A percentile compares a stretch with the other conserved stretches of the same genome.
Conservation (phyloP, 2,329 filamentous ascomycete genomes). For the Cercospora nicotianae region DNA sequence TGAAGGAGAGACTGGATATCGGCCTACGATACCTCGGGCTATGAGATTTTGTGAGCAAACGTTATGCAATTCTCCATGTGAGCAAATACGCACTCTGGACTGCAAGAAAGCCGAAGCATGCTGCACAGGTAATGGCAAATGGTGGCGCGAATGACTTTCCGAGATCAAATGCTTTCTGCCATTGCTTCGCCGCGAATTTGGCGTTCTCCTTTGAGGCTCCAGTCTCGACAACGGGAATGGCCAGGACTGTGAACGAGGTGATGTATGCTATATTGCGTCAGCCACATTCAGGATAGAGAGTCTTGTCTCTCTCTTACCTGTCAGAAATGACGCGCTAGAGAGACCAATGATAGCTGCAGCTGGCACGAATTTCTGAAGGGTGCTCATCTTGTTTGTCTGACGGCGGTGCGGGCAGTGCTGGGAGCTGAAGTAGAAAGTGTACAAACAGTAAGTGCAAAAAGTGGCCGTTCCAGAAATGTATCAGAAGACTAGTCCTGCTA, state of each 20-base stretch:
- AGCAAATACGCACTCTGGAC: slow-evolving; percentile 22
- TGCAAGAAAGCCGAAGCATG: slow-evolving; percentile 27
- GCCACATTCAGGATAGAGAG: neutral
- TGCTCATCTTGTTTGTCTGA: slow-evolving; percentile 13
- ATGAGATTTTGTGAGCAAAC: neutral
- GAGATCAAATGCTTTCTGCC: slow-evolving; percentile 27
- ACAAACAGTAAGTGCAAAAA: neutral
- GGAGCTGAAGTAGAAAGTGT: neutral
- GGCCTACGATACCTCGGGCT: slow-evolving; percentile 18
- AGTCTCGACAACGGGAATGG: slow-evolving; percentile 26
- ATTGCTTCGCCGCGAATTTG: slow-evolving; percentile 30
- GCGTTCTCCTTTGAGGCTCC: slow-evolving; percentile 24
- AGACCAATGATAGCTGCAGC: slow-evolving; percentile 23
- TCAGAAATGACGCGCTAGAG: slow-evolving; percentile 23
- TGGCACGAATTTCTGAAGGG: slow-evolving; percentile 23
- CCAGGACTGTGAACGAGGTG: slow-evolving; percentile 23
- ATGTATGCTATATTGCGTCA: slow-evolving; percentile 23
- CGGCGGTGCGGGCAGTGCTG: neutral
- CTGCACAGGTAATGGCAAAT: slow-evolving; percentile 24
- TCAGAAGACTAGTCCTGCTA: neutral
- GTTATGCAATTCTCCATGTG: neutral
- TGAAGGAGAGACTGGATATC: slow-evolving; percentile 19
- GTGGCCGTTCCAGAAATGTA: neutral
- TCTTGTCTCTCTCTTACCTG: slow-evolving; percentile 7
- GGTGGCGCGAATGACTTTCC: slow-evolving; percentile 27